phyloP scores from a whole-genome alignment of 2,329 filamentous ascomycete genomes.

The Ceratocystis eucalypticola region DNA sequence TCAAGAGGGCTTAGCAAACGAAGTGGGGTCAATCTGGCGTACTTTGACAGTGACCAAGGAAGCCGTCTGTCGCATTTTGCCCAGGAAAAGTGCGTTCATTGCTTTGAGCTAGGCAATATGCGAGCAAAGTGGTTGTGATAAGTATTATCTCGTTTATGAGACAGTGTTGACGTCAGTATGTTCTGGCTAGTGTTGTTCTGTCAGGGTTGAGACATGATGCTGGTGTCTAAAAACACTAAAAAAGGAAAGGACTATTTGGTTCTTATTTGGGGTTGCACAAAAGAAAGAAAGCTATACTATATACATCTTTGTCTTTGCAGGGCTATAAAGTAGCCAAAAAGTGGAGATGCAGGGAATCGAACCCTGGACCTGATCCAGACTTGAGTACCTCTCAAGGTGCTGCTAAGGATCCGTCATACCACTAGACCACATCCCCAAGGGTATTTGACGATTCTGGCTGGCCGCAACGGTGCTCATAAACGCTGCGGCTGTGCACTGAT shows the following conservation, averaged over 20 bases:
- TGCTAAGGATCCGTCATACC: conserved; percentile 15
- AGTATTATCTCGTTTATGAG: background rate
- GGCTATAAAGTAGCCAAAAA: background rate
- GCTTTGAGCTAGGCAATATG: background rate
- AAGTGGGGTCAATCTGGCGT: background rate
- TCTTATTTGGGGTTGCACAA: too few species aligned
- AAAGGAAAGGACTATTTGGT: background rate
- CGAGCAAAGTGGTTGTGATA: background rate
- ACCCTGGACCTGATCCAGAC: conserved; percentile 13
- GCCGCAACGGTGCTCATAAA: too few species aligned
- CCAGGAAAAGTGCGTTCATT: too few species aligned
- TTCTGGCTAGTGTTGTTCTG: background rate
- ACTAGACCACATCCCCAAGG: background rate
- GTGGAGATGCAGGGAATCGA: conserved; percentile 13
- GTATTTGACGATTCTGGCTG: too few species aligned
- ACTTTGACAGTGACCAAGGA: background rate
- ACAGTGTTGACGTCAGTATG: background rate
- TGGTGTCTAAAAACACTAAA: background rate
- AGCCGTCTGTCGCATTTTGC: background rate
- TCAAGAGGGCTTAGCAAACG: background rate
- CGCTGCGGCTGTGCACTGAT: too few species aligned
- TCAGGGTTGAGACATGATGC: background rate
- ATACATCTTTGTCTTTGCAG: too few species aligned
- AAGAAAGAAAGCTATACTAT: too few species aligned
- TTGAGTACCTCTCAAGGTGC: too few species aligned